Evolutionary conservation across 306 rosid genomes (phyloP).

Genomic region (Fragaria iinumae): DNA sequence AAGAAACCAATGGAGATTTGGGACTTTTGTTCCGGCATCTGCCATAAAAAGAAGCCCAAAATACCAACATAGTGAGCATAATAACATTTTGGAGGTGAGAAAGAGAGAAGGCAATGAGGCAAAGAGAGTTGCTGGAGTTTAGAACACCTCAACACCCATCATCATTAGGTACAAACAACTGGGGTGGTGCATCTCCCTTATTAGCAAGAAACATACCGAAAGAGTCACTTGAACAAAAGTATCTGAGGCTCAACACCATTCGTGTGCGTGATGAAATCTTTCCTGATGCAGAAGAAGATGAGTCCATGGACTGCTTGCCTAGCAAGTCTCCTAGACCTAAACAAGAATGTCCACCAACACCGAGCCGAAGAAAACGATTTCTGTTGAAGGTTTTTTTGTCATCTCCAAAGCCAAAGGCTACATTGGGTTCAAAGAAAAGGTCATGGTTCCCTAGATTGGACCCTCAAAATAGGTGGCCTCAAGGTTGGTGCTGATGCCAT

Average conservation of each 20-base stretch:
- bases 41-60: slow-evolving; percentile 10
- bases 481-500: slow-evolving; percentile 58
- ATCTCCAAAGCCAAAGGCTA: slow-evolving; percentile 25
- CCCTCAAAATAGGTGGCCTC: slow-evolving; percentile 64
- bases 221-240: slow-evolving; percentile 62
- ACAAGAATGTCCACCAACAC: neutral
- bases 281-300: slow-evolving; percentile 15
- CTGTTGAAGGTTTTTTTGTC: slow-evolving; percentile 26
- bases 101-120: slow-evolving; percentile 26
- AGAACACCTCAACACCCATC: slow-evolving; percentile 80
- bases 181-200: slow-evolving; percentile 93
- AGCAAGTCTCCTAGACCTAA: slow-evolving; percentile 15
- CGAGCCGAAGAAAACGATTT: slow-evolving; percentile 14
- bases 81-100: slow-evolving; percentile 5
- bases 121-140: slow-evolving; percentile 38
- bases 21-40: slow-evolving; percentile 20
- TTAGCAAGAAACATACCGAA: slow-evolving; percentile 64
- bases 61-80: slow-evolving; percentile 5
- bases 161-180: slow-evolving; percentile 48
- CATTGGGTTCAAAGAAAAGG: slow-evolving; percentile 38
- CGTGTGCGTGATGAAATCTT: slow-evolving; percentile 48
- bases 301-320: neutral
- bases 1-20: slow-evolving; percentile 36
- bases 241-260: slow-evolving; percentile 43
- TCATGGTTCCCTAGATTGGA: slow-evolving; percentile 48